Evolutionary conservation across 176 grass and related monocot genomes (phyloP).

Genomic region (Zoysia pacifica): DNA sequence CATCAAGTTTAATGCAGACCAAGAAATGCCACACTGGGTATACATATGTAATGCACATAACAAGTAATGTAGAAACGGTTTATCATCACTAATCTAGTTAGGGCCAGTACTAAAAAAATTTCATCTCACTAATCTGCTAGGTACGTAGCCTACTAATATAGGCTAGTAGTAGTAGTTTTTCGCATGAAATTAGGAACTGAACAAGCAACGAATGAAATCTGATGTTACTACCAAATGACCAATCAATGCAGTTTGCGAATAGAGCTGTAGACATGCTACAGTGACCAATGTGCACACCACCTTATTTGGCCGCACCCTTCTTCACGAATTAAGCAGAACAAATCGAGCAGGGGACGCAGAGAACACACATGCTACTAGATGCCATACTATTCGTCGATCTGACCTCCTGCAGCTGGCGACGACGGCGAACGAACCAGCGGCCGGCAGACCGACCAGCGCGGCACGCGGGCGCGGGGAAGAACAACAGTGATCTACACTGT

Average conservation of each 20-base stretch:
- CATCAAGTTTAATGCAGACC: not conserved
- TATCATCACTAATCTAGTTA: not conserved
- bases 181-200: conserved; percentile 40
- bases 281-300: conserved; percentile 22
- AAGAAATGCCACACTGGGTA: not conserved
- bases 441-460: conserved; percentile 19
- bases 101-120: not conserved
- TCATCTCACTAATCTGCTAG: not conserved
- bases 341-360: not conserved
- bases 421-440: not conserved
- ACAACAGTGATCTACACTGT: not conserved
- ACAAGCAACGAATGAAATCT: conserved; percentile 30
- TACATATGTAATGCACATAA: not conserved
- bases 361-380: not conserved
- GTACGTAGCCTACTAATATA: not conserved
- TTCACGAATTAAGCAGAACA: conserved; percentile 16
- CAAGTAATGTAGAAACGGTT: not conserved
- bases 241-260: conserved; percentile 25
- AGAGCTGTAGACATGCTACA: conserved; percentile 25
- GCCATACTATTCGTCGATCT: conserved; percentile 36
- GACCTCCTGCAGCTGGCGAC: conserved; percentile 18
- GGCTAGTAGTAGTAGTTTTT: not conserved
- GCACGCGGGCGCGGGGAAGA: conserved; percentile 20
- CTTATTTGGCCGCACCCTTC: conserved; percentile 9
- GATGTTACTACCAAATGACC: not conserved